Evolutionary conservation across 2,329 filamentous ascomycete species (phyloP).

Genomic region (Fusarium buxicola): DNA sequence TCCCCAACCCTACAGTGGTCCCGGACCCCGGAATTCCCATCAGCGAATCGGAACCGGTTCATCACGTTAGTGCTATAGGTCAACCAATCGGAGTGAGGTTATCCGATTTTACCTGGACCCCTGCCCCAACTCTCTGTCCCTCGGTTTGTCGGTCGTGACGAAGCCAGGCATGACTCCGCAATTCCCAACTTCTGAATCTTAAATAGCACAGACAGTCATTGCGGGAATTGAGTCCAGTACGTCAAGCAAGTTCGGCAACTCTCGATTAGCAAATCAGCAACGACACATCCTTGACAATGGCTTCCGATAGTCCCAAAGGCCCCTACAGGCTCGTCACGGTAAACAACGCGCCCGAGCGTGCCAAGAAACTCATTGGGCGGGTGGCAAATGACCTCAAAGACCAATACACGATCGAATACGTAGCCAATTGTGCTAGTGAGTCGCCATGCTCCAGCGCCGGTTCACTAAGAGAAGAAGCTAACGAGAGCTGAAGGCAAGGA

Average conservation of each 20-base stretch:
- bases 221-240: too few relatives aligned
- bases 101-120: neutral
- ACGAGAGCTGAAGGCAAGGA: too few relatives aligned
- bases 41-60: slow-evolving; percentile 1
- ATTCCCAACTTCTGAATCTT: too few relatives aligned
- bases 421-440: slow-evolving; percentile 65
- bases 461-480: too few relatives aligned
- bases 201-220: too few relatives aligned
- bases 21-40: neutral
- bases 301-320: slow-evolving; percentile 55
- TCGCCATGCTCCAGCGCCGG: too few relatives aligned
- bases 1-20: neutral
- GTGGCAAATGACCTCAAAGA: slow-evolving; percentile 71
- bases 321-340: slow-evolving; percentile 74
- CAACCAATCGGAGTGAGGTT: slow-evolving; percentile 1
- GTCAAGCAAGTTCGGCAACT: neutral
- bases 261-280: neutral
- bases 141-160: too few relatives aligned
- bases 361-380: slow-evolving; percentile 70
- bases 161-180: neutral
- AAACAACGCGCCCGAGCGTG: slow-evolving; percentile 74
- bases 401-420: slow-evolving; percentile 70
- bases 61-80: neutral
- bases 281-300: neutral
- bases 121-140: too few relatives aligned